Conservation (phyloP, 2,329 filamentous ascomycete species). For the Phyllosticta paracitricarpa region DNA sequence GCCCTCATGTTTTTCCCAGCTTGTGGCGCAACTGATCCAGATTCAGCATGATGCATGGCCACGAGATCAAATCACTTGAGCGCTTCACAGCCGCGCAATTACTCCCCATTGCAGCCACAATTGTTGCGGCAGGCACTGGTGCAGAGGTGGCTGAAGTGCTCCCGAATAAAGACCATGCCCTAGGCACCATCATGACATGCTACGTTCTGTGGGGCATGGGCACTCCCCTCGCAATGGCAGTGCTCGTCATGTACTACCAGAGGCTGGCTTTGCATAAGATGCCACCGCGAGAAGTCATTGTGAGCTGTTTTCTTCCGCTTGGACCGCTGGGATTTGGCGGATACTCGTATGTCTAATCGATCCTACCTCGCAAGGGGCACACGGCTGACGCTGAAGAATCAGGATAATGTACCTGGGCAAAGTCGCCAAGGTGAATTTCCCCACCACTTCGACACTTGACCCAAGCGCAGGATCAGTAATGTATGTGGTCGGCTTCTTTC, state of each 20-base stretch:
- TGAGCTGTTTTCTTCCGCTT: slow-evolving; percentile 53
- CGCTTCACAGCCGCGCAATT: slow-evolving; percentile 52
- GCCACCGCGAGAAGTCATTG: slow-evolving; percentile 53
- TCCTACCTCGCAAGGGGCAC: not conserved
- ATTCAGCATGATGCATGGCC: not conserved
- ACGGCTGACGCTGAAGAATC: not conserved
- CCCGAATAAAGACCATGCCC: slow-evolving; percentile 40
- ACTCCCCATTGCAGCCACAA: slow-evolving; percentile 52
- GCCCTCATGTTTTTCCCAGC: not conserved
- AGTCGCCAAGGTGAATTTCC: slow-evolving; percentile 29
- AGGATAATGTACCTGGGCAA: slow-evolving; percentile 34
- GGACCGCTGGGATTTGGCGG: slow-evolving; percentile 55
- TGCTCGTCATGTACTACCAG: slow-evolving; percentile 57
- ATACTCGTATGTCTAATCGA: slow-evolving; percentile 17
- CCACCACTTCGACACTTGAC: slow-evolving; percentile 22
- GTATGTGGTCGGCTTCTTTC: slow-evolving; percentile 44
- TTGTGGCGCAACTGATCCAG: not conserved
- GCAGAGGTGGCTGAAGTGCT: slow-evolving; percentile 50
- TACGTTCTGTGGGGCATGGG: slow-evolving; percentile 59
- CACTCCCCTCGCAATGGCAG: slow-evolving; percentile 45
- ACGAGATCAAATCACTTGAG: slow-evolving; percentile 5
- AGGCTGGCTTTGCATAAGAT: slow-evolving; percentile 53
- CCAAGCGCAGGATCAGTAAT: slow-evolving; percentile 38
- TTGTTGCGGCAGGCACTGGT: slow-evolving; percentile 53
- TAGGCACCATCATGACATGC: slow-evolving; percentile 50